phyloP scores from a whole-genome alignment of 495 filamentous ascomycete genomes.

The Pyrenula massariospora region DNA sequence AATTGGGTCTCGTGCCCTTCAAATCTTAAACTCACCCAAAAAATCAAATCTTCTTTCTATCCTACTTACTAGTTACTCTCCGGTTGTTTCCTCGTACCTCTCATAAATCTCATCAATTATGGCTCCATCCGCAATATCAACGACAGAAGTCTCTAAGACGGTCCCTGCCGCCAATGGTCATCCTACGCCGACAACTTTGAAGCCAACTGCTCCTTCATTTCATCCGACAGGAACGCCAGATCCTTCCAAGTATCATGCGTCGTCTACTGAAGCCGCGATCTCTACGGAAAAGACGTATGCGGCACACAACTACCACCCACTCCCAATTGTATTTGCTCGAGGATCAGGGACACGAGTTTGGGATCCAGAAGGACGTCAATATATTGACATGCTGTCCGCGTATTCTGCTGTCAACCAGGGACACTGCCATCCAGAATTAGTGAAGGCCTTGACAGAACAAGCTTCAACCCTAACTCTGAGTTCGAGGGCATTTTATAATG shows the following conservation, averaged over 20 bases:
- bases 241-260: slow-evolving; percentile 57
- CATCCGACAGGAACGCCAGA: slow-evolving; percentile 32
- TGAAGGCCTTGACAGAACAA: slow-evolving; percentile 82
- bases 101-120: too few relatives aligned
- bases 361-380: slow-evolving; percentile 95
- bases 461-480: slow-evolving; percentile 84
- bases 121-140: background rate
- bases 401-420: slow-evolving; percentile 98
- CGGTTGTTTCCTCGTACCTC: too few relatives aligned
- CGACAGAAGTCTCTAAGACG: slow-evolving; percentile 11
- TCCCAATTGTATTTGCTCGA: slow-evolving; percentile 81
- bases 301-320: slow-evolving; percentile 97
- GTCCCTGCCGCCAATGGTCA: slow-evolving; percentile 11
- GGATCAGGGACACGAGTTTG: slow-evolving; percentile 80
- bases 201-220: slow-evolving; percentile 37
- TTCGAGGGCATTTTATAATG: slow-evolving; percentile 95
- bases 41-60: too few relatives aligned
- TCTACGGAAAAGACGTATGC: slow-evolving; percentile 70
- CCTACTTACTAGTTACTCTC: too few relatives aligned
- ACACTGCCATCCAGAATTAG: slow-evolving; percentile 92
- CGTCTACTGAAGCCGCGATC: slow-evolving; percentile 71
- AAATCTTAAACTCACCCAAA: too few relatives aligned
- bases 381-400: slow-evolving; percentile 95
- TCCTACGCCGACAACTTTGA: slow-evolving; percentile 22
- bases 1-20: too few relatives aligned